A percentile compares a stretch with the other conserved stretches of the same genome.
Conservation (phyloP, 164 flowering plant genomes). For the Vitis labrusca region DNA sequence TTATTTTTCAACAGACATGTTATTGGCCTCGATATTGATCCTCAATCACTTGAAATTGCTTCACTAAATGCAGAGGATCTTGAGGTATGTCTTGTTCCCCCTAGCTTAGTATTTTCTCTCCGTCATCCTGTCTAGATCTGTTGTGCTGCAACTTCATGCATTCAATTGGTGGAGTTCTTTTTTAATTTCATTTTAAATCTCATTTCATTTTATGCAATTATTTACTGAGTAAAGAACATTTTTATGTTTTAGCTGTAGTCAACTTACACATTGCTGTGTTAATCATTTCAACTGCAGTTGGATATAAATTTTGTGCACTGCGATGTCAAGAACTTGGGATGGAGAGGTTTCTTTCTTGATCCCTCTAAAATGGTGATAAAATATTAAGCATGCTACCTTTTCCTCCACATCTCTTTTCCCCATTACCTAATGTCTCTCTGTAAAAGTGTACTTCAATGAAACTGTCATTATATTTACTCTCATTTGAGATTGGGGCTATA, state of each 20-base stretch:
- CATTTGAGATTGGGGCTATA: not conserved
- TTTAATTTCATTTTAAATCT: too few relatives aligned
- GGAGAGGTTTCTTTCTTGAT: slow-evolving; percentile 50
- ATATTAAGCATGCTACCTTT: too few relatives aligned
- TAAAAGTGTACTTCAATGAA: not conserved
- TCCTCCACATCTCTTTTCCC: not conserved
- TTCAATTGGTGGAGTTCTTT: too few relatives aligned
- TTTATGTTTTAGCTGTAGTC: too few relatives aligned
- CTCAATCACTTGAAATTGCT: slow-evolving; percentile 76
- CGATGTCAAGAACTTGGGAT: slow-evolving; percentile 57
- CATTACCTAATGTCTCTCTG: not conserved
- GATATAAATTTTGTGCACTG: slow-evolving; percentile 75
- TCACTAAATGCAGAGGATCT: slow-evolving; percentile 78
- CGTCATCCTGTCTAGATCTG: too few relatives aligned
- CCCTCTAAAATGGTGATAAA: not conserved
- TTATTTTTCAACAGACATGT: slow-evolving; percentile 52
- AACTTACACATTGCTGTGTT: slow-evolving; percentile 5
- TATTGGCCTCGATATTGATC: slow-evolving; percentile 79
- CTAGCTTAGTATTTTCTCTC: not conserved
- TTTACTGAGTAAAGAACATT: too few relatives aligned
- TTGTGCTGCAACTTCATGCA: too few relatives aligned
- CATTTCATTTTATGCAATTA: too few relatives aligned
- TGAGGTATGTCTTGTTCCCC: slow-evolving; percentile 50
- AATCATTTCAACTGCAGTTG: slow-evolving; percentile 47
- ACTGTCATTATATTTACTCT: not conserved